A percentile compares a stretch with the other conserved stretches of the same genome.
Evolutionary conservation across 805 yeast species (phyloP).

Genomic region (Barnettozyma populi): DNA sequence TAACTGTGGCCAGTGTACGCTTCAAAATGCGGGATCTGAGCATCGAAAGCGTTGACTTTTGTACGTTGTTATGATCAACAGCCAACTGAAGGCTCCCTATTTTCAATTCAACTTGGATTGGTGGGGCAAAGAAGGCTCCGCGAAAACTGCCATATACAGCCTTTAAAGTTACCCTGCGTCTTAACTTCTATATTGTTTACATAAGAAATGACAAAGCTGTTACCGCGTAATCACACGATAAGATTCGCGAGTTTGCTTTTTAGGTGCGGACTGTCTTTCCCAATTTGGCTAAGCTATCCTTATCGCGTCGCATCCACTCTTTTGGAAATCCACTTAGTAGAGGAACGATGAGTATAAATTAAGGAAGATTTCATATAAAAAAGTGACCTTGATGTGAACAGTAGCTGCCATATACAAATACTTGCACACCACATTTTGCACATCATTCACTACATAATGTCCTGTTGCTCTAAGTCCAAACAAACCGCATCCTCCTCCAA

Average conservation of each 20-base stretch:
- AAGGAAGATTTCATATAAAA: background rate
- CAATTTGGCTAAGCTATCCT: conserved; percentile 12
- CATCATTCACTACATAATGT: conserved; percentile 7
- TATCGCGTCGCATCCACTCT: background rate
- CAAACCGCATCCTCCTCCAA: conserved; percentile 8
- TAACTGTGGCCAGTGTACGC: conserved; percentile 33
- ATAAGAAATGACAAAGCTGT: too few relatives aligned
- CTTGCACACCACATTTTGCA: background rate
- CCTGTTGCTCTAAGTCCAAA: conserved; percentile 21
- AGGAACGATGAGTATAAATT: background rate
- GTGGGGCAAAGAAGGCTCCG: background rate
- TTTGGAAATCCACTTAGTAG: background rate
- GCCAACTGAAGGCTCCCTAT: background rate
- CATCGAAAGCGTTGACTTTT: conserved; percentile 3
- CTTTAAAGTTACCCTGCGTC: background rate
- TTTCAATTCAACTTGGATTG: background rate
- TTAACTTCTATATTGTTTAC: background rate
- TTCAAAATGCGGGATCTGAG: conserved; percentile 6
- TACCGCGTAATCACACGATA: background rate
- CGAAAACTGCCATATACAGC: background rate
- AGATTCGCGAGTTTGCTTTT: background rate
- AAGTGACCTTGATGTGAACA: too few relatives aligned
- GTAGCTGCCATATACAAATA: background rate
- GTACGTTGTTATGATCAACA: background rate
- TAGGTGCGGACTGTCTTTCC: conserved; percentile 15